These are phyloP conservation scores for Hypoxylon sp. DNA, from an alignment of 2,329 filamentous ascomycete species.

Conservation along the genomic window DNA sequence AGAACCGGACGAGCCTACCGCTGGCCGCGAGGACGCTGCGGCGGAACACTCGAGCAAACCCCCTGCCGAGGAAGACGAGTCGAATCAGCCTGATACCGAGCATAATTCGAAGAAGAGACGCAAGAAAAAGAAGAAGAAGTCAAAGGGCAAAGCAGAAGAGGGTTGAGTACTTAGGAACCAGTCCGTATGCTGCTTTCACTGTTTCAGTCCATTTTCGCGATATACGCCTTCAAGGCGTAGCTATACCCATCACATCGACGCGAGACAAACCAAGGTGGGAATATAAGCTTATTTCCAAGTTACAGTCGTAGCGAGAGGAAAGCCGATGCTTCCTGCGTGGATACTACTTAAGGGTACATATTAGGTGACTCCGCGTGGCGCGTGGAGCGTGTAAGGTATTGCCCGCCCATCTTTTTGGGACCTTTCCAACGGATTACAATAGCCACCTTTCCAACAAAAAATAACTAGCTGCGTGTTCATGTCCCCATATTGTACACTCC, in stretches of 20 bases:
- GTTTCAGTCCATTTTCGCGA: background rate
- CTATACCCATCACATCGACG: background rate
- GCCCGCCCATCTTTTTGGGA: background rate
- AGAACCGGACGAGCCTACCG: background rate
- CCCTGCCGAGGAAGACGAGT: background rate
- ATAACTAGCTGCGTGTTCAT: conserved; percentile 10
- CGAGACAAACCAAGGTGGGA: background rate
- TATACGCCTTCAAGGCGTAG: background rate
- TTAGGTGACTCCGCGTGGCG: conserved; percentile 27
- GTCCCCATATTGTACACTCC: conserved; percentile 31
- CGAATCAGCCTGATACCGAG: background rate
- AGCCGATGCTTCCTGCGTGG: conserved; percentile 15
- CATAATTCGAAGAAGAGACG: conserved; percentile 38
- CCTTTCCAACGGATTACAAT: conserved; percentile 16
- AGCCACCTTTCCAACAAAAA: background rate
- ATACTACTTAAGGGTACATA: conserved; percentile 33
- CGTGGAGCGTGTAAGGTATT: conserved; percentile 16
- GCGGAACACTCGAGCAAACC: conserved; percentile 4
- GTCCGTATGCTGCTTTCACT: background rate
- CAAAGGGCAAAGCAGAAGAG: conserved; percentile 13
- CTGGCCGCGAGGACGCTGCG: background rate
- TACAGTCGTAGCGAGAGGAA: conserved; percentile 11
- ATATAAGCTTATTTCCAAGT: conserved; percentile 16
- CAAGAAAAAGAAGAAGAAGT: conserved; percentile 43
- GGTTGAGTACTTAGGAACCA: background rate